These are phyloP conservation scores for Acacia melanoxylon DNA, from an alignment of 306 rosid genomes.

Conservation along the genomic window DNA sequence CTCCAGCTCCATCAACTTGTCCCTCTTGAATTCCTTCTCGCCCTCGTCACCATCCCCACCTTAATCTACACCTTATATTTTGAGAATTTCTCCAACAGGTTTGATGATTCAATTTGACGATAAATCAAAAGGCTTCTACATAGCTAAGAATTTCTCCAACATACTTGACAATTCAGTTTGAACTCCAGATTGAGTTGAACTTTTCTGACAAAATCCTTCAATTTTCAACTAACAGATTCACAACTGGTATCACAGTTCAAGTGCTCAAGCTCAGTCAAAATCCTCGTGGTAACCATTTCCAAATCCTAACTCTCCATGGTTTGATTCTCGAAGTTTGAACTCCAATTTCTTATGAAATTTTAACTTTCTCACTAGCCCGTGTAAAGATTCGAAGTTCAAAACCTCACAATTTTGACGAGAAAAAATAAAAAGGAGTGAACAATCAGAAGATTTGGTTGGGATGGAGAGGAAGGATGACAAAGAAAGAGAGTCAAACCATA, in stretches of 20 bases:
- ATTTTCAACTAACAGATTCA: neutral
- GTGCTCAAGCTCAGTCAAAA: neutral
- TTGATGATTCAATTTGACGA: too few species aligned
- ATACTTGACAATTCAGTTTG: neutral
- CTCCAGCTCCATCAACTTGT: too few species aligned
- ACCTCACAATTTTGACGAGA: neutral
- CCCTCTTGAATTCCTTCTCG: too few species aligned
- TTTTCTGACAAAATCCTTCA: neutral
- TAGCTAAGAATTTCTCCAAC: neutral
- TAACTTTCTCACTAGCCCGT: neutral
- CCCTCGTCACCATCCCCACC: too few species aligned
- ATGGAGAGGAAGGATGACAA: neutral
- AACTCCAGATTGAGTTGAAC: neutral
- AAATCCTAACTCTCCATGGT: neutral
- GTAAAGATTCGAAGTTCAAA: neutral
- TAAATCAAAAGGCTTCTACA: neutral
- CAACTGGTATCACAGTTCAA: neutral
- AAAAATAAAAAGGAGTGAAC: neutral
- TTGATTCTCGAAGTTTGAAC: neutral
- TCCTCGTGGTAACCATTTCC: neutral
- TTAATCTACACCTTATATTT: too few species aligned
- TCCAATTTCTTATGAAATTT: neutral
- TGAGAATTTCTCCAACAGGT: too few species aligned
- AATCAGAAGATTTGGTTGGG: neutral
- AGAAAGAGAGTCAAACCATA: conserved; percentile 41